Conservation (phyloP, 106 monocot genomes). For the Agapanthus africanus region DNA sequence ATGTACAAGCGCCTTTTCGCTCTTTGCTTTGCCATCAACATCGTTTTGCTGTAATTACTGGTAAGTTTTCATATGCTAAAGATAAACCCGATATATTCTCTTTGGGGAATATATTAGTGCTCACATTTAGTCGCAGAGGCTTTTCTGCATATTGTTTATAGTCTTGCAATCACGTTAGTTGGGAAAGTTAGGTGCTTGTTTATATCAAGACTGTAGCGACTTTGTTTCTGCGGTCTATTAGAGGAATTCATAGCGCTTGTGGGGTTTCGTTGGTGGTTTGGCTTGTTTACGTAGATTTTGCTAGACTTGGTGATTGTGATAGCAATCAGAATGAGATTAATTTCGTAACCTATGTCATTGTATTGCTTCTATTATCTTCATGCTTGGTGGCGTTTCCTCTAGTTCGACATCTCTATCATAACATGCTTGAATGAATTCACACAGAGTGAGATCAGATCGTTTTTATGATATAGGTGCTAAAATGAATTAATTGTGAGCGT, state of each 20-base stretch:
- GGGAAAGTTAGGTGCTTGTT: slow-evolving; percentile 29
- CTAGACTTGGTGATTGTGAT: slow-evolving; percentile 5
- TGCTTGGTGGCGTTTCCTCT: slow-evolving; percentile 36
- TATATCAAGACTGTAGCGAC: slow-evolving; percentile 35
- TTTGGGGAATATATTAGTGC: slow-evolving; percentile 46
- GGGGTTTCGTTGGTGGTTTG: slow-evolving; percentile 49
- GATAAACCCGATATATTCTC: slow-evolving; percentile 28
- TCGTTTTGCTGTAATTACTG: slow-evolving; percentile 24
- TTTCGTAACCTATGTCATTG: slow-evolving; percentile 30
- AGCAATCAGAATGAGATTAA: slow-evolving; percentile 20
- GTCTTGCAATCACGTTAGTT: slow-evolving; percentile 27
- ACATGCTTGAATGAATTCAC: slow-evolving; percentile 58
- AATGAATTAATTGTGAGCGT: too few species aligned
- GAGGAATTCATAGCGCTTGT: slow-evolving; percentile 56
- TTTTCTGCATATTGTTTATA: slow-evolving; percentile 39
- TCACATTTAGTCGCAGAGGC: slow-evolving; percentile 59
- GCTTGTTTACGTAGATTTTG: slow-evolving; percentile 34
- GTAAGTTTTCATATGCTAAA: slow-evolving; percentile 36
- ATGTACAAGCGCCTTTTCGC: slow-evolving; percentile 62
- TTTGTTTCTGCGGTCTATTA: slow-evolving; percentile 44
- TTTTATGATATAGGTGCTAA: too few species aligned
- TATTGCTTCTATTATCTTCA: slow-evolving; percentile 34
- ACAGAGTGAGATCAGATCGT: too few species aligned
- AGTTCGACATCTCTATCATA: slow-evolving; percentile 64
- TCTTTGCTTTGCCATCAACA: slow-evolving; percentile 27